These are phyloP conservation scores for Xylaria flabelliformis DNA, from an alignment of 495 filamentous ascomycete species.

Conservation along the genomic window DNA sequence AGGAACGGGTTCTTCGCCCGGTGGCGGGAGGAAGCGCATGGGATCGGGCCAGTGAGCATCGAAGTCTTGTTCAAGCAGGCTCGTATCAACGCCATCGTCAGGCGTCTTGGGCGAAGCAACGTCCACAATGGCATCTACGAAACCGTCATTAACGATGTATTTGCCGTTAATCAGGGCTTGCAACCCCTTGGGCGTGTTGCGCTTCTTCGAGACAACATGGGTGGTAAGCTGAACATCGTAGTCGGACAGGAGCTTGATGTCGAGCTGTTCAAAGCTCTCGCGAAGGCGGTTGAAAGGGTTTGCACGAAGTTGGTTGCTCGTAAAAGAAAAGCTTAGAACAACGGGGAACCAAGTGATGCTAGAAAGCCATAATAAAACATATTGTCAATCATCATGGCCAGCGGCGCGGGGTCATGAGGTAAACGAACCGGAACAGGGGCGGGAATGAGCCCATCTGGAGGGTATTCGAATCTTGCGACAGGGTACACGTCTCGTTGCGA, in stretches of 20 bases:
- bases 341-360: conserved; percentile 84
- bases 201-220: conserved; percentile 86
- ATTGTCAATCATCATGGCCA: conserved; percentile 16
- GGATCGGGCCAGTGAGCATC: conserved; percentile 81
- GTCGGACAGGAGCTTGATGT: conserved; percentile 80
- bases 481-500: conserved; percentile 57
- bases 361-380: background rate
- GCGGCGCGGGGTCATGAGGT: background rate
- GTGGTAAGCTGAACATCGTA: conserved; percentile 77
- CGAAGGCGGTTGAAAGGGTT: conserved; percentile 70
- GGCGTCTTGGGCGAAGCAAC: conserved; percentile 67
- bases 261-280: conserved; percentile 74
- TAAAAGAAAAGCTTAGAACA: conserved; percentile 81
- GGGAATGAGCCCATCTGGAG: conserved; percentile 71
- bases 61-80: conserved; percentile 82
- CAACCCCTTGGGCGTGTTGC: conserved; percentile 84
- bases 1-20: conserved; percentile 73
- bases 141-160: conserved; percentile 80
- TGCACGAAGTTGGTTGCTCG: conserved; percentile 72
- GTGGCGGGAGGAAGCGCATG: conserved; percentile 71
- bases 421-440: conserved; percentile 56
- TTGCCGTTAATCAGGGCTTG: conserved; percentile 87
- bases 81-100: conserved; percentile 59
- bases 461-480: conserved; percentile 64
- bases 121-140: conserved; percentile 68